Percentiles rank a stretch among this genome's conserved stretches.
Evolutionary conservation across 768 basidiomycete genomes (phyloP).

Genomic region (Multifurca ochricompacta): DNA sequence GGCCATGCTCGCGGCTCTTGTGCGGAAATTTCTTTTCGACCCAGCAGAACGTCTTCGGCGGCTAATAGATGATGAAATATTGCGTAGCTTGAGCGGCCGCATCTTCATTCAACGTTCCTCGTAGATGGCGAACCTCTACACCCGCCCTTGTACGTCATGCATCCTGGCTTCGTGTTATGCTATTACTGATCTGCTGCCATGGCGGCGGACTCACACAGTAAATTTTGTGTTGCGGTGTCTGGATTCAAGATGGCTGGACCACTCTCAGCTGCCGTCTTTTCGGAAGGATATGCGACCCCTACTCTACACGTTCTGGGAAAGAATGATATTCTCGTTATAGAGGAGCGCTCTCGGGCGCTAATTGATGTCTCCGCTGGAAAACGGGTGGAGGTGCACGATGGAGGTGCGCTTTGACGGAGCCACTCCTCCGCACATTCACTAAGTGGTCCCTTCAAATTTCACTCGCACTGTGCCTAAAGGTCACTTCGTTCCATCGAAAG

Average conservation of each 20-base stretch:
- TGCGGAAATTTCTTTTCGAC: conserved; percentile 30
- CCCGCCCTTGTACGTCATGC: conserved; percentile 57
- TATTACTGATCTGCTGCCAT: not conserved
- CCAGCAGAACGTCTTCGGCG: not conserved
- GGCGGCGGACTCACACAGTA: conserved; percentile 30
- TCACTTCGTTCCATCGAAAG: conserved; percentile 78
- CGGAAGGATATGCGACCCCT: conserved; percentile 51
- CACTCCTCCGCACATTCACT: not conserved
- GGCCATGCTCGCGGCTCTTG: conserved; percentile 59
- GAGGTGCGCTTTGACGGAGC: conserved; percentile 42
- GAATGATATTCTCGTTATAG: conserved; percentile 65
- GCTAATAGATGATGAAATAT: conserved; percentile 1
- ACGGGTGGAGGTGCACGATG: conserved; percentile 70
- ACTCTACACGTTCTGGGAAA: conserved; percentile 74
- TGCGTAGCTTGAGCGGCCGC: conserved; percentile 45
- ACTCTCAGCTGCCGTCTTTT: conserved; percentile 43
- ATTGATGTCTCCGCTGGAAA: conserved; percentile 45
- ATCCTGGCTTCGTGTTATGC: conserved; percentile 1
- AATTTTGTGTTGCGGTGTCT: conserved; percentile 69
- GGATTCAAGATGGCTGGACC: conserved; percentile 53
- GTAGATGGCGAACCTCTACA: conserved; percentile 58
- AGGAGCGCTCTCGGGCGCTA: conserved; percentile 56
- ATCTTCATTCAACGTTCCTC: conserved; percentile 49
- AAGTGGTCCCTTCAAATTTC: not conserved
- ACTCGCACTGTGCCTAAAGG: conserved; percentile 34